A percentile compares a stretch with the other conserved stretches of the same genome.
Conservation (phyloP, 352 stramenopile species). For the Globisporangium echinulatum region DNA sequence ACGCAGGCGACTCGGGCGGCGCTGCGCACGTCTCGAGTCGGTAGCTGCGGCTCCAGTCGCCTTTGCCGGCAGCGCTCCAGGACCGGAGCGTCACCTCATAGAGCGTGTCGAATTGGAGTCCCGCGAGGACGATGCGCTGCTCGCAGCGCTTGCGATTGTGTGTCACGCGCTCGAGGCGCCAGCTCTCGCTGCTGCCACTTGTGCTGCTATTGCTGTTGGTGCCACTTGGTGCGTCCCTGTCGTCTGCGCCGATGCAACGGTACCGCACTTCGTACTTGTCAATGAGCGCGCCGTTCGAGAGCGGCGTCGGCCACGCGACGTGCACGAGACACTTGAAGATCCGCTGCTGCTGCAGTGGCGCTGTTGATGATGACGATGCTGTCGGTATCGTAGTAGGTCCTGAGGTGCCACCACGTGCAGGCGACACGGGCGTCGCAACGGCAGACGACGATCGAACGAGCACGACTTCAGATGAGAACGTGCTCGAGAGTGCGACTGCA, state of each 20-base stretch:
- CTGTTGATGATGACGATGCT: neutral
- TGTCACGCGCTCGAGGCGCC: slow-evolving; percentile 27
- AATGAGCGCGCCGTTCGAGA: slow-evolving; percentile 63
- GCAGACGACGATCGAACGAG: slow-evolving; percentile 21
- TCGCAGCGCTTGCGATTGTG: slow-evolving; percentile 38
- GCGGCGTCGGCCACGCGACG: slow-evolving; percentile 45
- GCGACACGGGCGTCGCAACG: slow-evolving; percentile 8
- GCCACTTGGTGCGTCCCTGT: slow-evolving; percentile 5
- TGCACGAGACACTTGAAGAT: slow-evolving; percentile 51
- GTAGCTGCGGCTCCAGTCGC: slow-evolving; percentile 45
- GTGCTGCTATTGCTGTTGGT: slow-evolving; percentile 5
- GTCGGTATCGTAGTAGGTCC: neutral
- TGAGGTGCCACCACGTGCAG: neutral
- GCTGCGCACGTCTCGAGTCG: slow-evolving; percentile 23
- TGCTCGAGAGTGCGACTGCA: slow-evolving; percentile 27
- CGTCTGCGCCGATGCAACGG: slow-evolving; percentile 25
- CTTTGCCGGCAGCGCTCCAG: slow-evolving; percentile 48
- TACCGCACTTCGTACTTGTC: slow-evolving; percentile 70
- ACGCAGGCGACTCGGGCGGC: slow-evolving; percentile 18
- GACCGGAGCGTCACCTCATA: slow-evolving; percentile 65
- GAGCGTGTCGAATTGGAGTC: slow-evolving; percentile 46
- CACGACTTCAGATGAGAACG: slow-evolving; percentile 35
- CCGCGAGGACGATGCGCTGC: slow-evolving; percentile 33
- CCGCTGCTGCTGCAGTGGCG: slow-evolving; percentile 30
- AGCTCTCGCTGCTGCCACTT: slow-evolving; percentile 13